Conservation (phyloP, 139 green algal genomes). For the Chlorella sp. region DNA sequence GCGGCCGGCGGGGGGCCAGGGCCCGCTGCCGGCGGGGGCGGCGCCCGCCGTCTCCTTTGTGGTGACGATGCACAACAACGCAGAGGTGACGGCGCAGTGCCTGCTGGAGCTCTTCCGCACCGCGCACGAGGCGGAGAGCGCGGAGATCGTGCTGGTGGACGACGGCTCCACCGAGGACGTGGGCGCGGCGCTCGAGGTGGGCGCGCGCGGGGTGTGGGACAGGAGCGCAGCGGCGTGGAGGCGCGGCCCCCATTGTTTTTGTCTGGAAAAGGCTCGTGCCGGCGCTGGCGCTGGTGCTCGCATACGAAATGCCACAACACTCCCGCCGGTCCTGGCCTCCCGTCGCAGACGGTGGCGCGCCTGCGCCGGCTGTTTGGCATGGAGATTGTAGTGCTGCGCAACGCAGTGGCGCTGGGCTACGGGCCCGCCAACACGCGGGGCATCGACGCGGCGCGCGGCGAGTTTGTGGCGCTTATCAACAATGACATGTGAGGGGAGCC, state of each 20-base stretch:
- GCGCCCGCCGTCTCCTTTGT: background rate
- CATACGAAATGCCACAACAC: too few relatives aligned
- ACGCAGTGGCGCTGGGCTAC: background rate
- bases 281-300: too few relatives aligned
- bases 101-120: slow-evolving; percentile 1
- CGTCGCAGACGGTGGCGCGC: background rate
- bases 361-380: background rate
- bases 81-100: background rate
- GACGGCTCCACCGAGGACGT: slow-evolving; percentile 7
- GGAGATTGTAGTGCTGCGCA: background rate
- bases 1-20: background rate
- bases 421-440: background rate
- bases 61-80: background rate
- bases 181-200: background rate
- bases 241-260: too few relatives aligned
- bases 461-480: slow-evolving; percentile 20
- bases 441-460: slow-evolving; percentile 5
- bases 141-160: background rate
- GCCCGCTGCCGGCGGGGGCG: background rate
- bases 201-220: background rate
- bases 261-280: too few relatives aligned
- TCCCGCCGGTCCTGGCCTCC: too few relatives aligned
- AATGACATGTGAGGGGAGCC: background rate
- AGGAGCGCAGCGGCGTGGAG: too few relatives aligned
- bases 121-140: background rate